These are phyloP conservation scores for Xylariaceae sp. DNA, from an alignment of 2,329 filamentous ascomycete genomes.

Conservation along the genomic window DNA sequence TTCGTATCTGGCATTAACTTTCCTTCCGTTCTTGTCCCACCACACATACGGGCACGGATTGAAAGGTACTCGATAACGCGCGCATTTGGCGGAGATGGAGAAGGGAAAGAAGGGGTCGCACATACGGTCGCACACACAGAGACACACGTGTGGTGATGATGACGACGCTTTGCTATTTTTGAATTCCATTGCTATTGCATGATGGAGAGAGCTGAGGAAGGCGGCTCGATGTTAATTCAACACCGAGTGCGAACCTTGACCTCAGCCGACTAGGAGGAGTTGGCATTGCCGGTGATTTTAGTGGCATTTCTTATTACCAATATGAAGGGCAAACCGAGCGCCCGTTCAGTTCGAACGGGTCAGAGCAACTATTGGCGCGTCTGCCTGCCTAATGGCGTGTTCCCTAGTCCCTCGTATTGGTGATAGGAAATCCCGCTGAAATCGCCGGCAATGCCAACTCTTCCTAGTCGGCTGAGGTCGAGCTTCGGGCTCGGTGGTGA, in stretches of 20 bases:
- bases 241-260: slow-evolving; percentile 74
- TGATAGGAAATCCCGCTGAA: slow-evolving; percentile 92
- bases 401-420: slow-evolving; percentile 78
- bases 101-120: too few relatives aligned
- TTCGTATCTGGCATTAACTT: too few relatives aligned
- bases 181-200: too few relatives aligned
- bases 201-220: too few relatives aligned
- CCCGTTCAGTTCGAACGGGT: slow-evolving; percentile 71
- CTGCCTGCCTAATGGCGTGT: slow-evolving; percentile 86
- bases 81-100: too few relatives aligned
- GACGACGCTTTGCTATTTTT: too few relatives aligned
- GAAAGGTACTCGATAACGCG: too few relatives aligned
- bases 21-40: too few relatives aligned
- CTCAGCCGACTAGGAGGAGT: slow-evolving; percentile 78
- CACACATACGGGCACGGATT: too few relatives aligned
- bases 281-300: slow-evolving; percentile 85
- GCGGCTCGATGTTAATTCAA: slow-evolving; percentile 63
- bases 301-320: slow-evolving; percentile 86
- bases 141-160: too few relatives aligned
- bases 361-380: slow-evolving; percentile 76
- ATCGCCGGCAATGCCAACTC: slow-evolving; percentile 83
- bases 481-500: slow-evolving; percentile 70
- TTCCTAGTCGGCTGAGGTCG: slow-evolving; percentile 76
- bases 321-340: slow-evolving; percentile 78
- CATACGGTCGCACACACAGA: too few relatives aligned